These are phyloP conservation scores for Stephanodiscus minutulus DNA, from an alignment of 108 stramenopile genomes.

Conservation along the genomic window DNA sequence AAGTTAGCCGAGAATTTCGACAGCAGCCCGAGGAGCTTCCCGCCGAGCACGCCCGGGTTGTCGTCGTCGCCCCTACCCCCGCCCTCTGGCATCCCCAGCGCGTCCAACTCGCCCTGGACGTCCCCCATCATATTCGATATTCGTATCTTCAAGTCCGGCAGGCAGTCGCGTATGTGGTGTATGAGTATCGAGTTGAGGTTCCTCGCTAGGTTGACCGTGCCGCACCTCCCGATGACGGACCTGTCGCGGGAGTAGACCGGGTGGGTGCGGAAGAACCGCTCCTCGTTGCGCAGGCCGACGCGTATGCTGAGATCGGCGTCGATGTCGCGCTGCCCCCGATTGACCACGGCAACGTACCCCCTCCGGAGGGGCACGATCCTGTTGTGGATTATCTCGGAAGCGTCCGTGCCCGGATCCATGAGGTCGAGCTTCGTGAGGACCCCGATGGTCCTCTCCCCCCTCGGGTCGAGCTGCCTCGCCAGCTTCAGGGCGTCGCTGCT, in stretches of 20 bases:
- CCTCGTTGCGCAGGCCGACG: slow-evolving; percentile 89
- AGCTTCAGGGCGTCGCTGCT: slow-evolving; percentile 97
- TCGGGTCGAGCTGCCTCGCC: slow-evolving; percentile 90
- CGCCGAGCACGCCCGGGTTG: slow-evolving; percentile 59
- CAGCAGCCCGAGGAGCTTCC: slow-evolving; percentile 82
- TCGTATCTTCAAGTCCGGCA: slow-evolving; percentile 94
- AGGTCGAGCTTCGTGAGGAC: slow-evolving; percentile 98
- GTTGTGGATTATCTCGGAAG: slow-evolving; percentile 87
- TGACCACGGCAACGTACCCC: slow-evolving; percentile 97
- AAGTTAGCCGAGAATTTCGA: slow-evolving; percentile 93
- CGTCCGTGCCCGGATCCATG: slow-evolving; percentile 99
- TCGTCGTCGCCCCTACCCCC: slow-evolving; percentile 12
- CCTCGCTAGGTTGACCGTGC: slow-evolving; percentile 79
- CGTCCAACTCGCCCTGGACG: slow-evolving; percentile 87
- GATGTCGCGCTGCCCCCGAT: slow-evolving; percentile 96
- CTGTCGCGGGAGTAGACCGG: slow-evolving; percentile 84
- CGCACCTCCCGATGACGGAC: slow-evolving; percentile 61
- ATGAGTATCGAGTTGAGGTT: slow-evolving; percentile 93
- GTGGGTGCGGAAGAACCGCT: slow-evolving; percentile 90
- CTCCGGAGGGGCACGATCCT: slow-evolving; percentile 88
- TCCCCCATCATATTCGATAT: slow-evolving; percentile 89
- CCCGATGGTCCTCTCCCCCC: slow-evolving; percentile 95
- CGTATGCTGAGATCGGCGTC: slow-evolving; percentile 86
- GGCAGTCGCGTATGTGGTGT: slow-evolving; percentile 96
- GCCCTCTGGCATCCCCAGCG: slow-evolving; percentile 70